Conservation (phyloP, 2,329 filamentous ascomycete species). For the Microsporum ferrugineum region DNA sequence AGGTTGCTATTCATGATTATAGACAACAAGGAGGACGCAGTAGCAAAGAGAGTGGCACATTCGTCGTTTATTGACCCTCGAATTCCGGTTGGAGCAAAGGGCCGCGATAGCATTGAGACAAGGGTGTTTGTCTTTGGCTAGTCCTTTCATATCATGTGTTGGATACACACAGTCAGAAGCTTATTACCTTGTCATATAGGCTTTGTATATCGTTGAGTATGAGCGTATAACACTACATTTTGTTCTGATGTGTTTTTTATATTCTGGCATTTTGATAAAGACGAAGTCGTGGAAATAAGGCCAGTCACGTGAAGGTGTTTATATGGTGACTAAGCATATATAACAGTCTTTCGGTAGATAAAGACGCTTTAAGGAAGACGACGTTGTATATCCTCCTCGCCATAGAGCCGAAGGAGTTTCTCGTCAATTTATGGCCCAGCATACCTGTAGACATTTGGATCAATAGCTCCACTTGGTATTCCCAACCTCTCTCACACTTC, state of each 20-base stretch:
- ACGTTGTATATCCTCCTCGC: too few species aligned
- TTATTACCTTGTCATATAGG: not conserved
- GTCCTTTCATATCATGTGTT: not conserved
- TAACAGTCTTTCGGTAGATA: not conserved
- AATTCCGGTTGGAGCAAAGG: conserved; percentile 56
- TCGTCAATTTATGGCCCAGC: too few species aligned
- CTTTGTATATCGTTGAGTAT: not conserved
- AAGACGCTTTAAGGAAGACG: too few species aligned
- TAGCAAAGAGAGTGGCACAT: conserved; percentile 49
- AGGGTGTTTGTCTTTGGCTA: conserved; percentile 69
- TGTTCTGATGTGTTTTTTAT: not conserved
- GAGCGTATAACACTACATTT: not conserved
- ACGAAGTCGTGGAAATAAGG: not conserved
- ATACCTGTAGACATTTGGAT: too few species aligned
- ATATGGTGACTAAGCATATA: not conserved
- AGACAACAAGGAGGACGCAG: conserved; percentile 47
- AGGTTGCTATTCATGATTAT: conserved; percentile 68
- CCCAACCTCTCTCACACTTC: too few species aligned
- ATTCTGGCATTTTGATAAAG: not conserved
- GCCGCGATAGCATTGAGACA: conserved; percentile 81
- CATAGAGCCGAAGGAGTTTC: too few species aligned
- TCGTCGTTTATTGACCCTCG: conserved; percentile 68
- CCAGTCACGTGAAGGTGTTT: not conserved
- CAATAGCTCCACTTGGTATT: too few species aligned
- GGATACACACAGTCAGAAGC: not conserved